These are phyloP conservation scores for Rhynchospora tenuis DNA, from an alignment of 176 grass and related monocot genomes.

Conservation along the genomic window DNA sequence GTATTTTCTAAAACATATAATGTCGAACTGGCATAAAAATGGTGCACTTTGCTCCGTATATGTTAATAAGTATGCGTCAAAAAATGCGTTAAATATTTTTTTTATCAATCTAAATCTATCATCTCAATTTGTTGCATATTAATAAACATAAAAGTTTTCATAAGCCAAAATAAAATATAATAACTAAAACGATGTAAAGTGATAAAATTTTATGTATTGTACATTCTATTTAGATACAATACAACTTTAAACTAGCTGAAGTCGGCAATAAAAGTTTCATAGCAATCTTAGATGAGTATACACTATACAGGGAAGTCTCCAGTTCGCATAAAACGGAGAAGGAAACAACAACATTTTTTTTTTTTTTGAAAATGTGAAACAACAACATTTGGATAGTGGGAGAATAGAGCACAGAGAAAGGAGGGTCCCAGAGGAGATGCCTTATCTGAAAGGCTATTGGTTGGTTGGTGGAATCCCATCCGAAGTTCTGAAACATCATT, in stretches of 20 bases:
- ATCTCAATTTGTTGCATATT: not conserved
- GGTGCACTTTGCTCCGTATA: not conserved
- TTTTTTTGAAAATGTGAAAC: not conserved
- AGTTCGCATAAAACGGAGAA: not conserved
- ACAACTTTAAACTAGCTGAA: not conserved
- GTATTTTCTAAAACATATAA: not conserved
- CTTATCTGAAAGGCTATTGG: slow-evolving; percentile 14
- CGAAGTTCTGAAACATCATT: not conserved
- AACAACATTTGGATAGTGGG: not conserved
- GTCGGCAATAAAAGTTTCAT: not conserved
- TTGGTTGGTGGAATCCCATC: not conserved
- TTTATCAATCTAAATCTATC: not conserved
- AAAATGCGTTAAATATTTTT: not conserved
- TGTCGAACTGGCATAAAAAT: not conserved
- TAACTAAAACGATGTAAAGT: not conserved
- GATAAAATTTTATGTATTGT: not conserved
- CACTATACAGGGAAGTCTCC: not conserved
- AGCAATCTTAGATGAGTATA: not conserved
- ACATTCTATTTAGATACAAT: not conserved
- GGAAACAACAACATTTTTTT: not conserved
- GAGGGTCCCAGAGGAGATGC: not conserved
- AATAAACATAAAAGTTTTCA: not conserved
- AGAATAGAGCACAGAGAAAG: not conserved
- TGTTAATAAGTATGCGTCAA: not conserved
- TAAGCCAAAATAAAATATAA: not conserved